A percentile compares a stretch with the other conserved stretches of the same genome.
phyloP scores from a whole-genome alignment of 75 land plant species.

The Isoetes taiwanensis region DNA sequence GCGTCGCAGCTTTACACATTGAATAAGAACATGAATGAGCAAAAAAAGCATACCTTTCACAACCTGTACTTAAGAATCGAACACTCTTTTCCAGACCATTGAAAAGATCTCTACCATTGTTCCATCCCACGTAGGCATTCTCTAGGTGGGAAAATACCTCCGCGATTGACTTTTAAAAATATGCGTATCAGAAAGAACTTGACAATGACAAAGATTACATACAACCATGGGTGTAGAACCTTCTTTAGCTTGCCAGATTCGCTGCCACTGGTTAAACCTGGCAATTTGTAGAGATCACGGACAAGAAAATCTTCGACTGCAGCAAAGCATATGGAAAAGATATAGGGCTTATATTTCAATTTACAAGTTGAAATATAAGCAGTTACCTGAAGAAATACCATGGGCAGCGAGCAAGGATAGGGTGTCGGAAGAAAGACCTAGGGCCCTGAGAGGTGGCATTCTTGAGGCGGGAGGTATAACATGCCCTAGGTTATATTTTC shows the following conservation, averaged over 20 bases:
- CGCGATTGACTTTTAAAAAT: slow-evolving; percentile 28
- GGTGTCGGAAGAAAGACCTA: too few species aligned
- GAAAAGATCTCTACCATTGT: slow-evolving; percentile 41
- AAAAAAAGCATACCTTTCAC: slow-evolving; percentile 32
- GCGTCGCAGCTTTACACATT: too few species aligned
- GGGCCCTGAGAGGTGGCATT: too few species aligned
- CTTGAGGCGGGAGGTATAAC: too few species aligned
- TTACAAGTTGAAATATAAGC: too few species aligned
- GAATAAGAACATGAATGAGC: neutral
- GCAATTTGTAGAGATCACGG: slow-evolving; percentile 24
- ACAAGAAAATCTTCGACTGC: slow-evolving; percentile 48
- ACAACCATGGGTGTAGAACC: too few species aligned
- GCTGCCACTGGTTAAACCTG: slow-evolving; percentile 29
- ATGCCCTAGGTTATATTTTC: too few species aligned
- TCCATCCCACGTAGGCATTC: slow-evolving; percentile 28
- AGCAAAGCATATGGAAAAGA: too few species aligned
- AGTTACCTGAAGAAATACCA: too few species aligned
- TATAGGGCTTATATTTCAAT: too few species aligned
- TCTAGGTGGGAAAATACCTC: slow-evolving; percentile 29
- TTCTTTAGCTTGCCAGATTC: slow-evolving; percentile 26
- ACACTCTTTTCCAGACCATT: slow-evolving; percentile 23
- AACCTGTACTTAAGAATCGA: slow-evolving; percentile 27
- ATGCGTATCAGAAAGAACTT: neutral
- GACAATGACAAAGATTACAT: neutral
- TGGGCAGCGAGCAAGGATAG: too few species aligned